These are phyloP conservation scores for Thamnidium elegans DNA, from an alignment of 192 early-diverging fungal genomes.

Conservation along the genomic window DNA sequence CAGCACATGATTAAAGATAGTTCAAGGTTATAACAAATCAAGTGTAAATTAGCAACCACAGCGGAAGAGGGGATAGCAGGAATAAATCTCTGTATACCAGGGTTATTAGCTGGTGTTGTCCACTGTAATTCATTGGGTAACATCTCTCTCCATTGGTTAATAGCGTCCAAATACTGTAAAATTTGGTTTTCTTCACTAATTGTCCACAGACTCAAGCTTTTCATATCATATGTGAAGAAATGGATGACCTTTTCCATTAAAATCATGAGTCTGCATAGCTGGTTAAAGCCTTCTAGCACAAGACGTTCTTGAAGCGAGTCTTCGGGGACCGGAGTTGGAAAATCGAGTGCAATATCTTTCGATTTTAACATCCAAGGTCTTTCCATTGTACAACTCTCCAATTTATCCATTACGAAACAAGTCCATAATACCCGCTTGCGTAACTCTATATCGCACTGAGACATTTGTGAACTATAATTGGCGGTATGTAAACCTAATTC, in stretches of 20 bases:
- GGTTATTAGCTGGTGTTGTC: constrained; percentile 13
- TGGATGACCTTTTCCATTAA: constrained; percentile 27
- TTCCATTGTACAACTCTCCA: constrained; percentile 27
- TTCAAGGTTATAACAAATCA: constrained; percentile 31
- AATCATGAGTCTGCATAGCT: constrained; percentile 28
- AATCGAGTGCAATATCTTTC: constrained; percentile 21
- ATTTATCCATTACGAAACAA: constrained; percentile 38
- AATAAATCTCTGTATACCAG: background rate
- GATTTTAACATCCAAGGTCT: constrained; percentile 31
- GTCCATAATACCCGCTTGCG: constrained; percentile 36
- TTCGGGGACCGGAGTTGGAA: constrained; percentile 28
- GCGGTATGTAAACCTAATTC: constrained; percentile 31
- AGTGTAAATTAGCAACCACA: constrained; percentile 29
- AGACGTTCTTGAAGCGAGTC: constrained; percentile 28
- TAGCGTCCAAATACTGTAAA: constrained; percentile 21
- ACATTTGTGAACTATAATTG: constrained; percentile 33
- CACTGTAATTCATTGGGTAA: constrained; percentile 22
- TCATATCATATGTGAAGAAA: constrained; percentile 18
- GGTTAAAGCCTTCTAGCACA: constrained; percentile 30
- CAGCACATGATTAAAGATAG: constrained; percentile 27
- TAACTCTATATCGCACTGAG: constrained; percentile 36
- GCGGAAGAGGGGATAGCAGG: constrained; percentile 18
- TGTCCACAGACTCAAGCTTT: constrained; percentile 14
- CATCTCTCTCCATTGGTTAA: constrained; percentile 24
- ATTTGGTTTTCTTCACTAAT: constrained; percentile 19